Evolutionary conservation across 2,329 filamentous ascomycete genomes (phyloP).

Genomic region (Diaporthe vexans): DNA sequence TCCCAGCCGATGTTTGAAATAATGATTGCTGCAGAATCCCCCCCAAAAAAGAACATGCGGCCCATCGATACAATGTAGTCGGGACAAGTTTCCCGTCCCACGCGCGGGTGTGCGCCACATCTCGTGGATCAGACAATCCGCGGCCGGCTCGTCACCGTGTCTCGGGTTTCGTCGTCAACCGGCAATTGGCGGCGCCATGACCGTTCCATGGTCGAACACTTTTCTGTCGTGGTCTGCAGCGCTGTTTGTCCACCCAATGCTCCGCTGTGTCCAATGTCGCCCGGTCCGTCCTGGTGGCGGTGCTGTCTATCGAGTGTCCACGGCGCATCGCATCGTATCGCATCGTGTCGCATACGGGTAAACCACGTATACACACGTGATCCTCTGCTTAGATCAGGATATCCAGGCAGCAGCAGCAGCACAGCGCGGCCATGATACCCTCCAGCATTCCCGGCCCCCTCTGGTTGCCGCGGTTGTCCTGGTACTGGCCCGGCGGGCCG

Average conservation of each 20-base stretch:
- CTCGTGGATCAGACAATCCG: too few relatives aligned
- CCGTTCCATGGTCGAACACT: not conserved
- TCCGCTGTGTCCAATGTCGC: not conserved
- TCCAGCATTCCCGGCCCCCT: constrained; percentile 36
- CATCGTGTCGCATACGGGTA: not conserved
- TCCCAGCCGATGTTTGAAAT: not conserved
- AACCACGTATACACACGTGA: too few relatives aligned
- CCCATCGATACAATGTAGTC: too few relatives aligned
- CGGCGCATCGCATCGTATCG: not conserved
- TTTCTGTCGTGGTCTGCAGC: too few relatives aligned
- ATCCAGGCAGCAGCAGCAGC: constrained; percentile 43
- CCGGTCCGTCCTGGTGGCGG: too few relatives aligned
- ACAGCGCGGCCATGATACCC: constrained; percentile 37
- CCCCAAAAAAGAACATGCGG: not conserved
- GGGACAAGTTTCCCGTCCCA: too few relatives aligned
- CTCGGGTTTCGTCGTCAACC: not conserved
- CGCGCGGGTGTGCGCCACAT: too few relatives aligned
- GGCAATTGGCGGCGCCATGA: not conserved
- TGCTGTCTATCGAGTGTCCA: not conserved
- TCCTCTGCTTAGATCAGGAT: constrained; percentile 40
- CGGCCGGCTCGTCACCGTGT: constrained; percentile 7
- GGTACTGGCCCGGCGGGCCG: constrained; percentile 29
- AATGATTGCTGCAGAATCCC: not conserved
- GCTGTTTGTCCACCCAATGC: too few relatives aligned
- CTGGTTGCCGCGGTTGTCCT: constrained; percentile 37